Conservation (phyloP, 2,329 filamentous ascomycete genomes). For the Periconia sp. region DNA sequence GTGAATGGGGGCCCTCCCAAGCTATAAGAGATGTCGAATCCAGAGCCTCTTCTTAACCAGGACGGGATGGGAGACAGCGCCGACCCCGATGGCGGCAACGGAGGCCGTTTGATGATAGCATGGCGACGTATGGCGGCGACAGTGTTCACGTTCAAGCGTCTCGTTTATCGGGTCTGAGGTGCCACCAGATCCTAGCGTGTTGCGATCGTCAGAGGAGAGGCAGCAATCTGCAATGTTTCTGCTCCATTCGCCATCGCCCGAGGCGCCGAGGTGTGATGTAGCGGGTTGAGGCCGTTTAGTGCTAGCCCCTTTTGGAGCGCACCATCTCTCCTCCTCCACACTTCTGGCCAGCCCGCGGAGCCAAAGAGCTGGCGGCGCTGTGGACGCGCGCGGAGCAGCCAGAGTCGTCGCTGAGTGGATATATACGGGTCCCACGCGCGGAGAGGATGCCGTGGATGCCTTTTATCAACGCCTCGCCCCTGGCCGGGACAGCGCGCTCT, state of each 20-base stretch:
- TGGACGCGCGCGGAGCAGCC: conserved; percentile 5
- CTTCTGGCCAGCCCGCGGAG: conserved; percentile 5
- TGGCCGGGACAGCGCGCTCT: background rate
- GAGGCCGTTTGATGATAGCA: too few relatives aligned
- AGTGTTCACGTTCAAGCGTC: conserved; percentile 13
- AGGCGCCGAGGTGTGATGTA: conserved; percentile 12
- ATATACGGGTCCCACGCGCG: background rate
- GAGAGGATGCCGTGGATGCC: background rate
- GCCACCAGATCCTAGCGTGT: conserved; percentile 28
- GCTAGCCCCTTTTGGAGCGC: conserved; percentile 2
- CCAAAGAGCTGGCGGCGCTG: conserved; percentile 1
- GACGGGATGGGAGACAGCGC: background rate
- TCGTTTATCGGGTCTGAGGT: conserved; percentile 29
- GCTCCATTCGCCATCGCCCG: background rate
- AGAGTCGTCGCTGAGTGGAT: conserved; percentile 7
- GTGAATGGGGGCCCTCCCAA: too few relatives aligned
- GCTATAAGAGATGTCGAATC: too few relatives aligned
- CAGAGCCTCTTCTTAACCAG: too few relatives aligned
- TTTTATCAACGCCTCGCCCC: conserved; percentile 6
- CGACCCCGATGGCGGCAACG: too few relatives aligned
- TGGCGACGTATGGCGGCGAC: background rate
- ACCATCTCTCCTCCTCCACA: conserved; percentile 2
- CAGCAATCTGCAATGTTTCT: conserved; percentile 12
- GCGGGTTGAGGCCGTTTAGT: background rate
- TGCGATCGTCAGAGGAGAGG: conserved; percentile 12